Percentiles rank a stretch among this genome's conserved stretches.
phyloP scores from a whole-genome alignment of 768 basidiomycete species.

The Candolleomyces eurysporus region DNA sequence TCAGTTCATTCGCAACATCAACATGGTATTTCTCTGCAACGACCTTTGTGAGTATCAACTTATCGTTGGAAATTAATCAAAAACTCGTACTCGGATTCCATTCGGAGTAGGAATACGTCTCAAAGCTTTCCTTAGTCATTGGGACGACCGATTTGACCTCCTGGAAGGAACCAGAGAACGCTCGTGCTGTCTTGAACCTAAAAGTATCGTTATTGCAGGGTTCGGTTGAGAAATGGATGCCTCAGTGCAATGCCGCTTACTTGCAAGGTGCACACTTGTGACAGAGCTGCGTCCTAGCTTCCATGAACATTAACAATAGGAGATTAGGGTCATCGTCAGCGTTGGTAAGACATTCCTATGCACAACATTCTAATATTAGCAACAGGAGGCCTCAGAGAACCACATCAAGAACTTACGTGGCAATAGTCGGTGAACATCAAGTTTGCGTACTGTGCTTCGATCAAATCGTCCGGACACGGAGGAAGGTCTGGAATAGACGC shows the following conservation, averaged over 20 bases:
- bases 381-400: background rate
- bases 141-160: too few species aligned
- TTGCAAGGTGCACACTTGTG: slow-evolving; percentile 23
- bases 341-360: slow-evolving; percentile 17
- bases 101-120: background rate
- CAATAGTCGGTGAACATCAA: slow-evolving; percentile 13
- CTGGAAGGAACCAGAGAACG: too few species aligned
- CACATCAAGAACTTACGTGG: slow-evolving; percentile 9
- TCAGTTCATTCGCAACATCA: background rate
- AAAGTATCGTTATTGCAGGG: background rate
- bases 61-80: background rate
- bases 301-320: slow-evolving; percentile 32
- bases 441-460: slow-evolving; percentile 12
- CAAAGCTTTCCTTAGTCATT: too few species aligned
- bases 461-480: slow-evolving; percentile 14
- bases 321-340: slow-evolving; percentile 25
- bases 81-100: background rate
- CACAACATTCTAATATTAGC: background rate
- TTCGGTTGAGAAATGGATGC: background rate
- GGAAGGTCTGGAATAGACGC: slow-evolving; percentile 11
- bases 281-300: slow-evolving; percentile 32
- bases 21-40: background rate
- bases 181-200: too few species aligned
- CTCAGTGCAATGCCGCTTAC: slow-evolving; percentile 14
- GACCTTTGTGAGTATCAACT: background rate